These are phyloP conservation scores for Arachnopeziza araneosa DNA, from an alignment of 2,329 filamentous ascomycete genomes.

Conservation along the genomic window DNA sequence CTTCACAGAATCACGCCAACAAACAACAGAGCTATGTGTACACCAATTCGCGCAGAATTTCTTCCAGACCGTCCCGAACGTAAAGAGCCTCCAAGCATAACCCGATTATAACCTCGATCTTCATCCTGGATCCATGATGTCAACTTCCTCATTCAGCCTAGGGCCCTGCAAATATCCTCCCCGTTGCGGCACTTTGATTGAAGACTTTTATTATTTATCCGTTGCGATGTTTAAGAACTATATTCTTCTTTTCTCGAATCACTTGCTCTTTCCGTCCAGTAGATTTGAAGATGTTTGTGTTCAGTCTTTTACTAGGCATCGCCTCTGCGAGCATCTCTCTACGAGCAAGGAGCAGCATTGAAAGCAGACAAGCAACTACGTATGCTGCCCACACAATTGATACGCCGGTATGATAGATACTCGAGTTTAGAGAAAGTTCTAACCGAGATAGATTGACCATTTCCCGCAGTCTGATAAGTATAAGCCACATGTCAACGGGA, in stretches of 20 bases:
- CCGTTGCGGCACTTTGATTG: neutral
- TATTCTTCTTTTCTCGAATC: neutral
- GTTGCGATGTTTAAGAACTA: neutral
- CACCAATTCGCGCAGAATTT: neutral
- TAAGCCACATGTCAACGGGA: constrained; percentile 39
- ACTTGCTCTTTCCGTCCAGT: neutral
- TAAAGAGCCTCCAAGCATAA: neutral
- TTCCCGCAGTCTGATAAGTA: constrained; percentile 38
- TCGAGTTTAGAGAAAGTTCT: neutral
- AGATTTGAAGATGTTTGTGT: neutral
- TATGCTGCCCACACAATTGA: constrained; percentile 19
- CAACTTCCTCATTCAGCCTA: neutral
- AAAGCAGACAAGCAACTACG: neutral
- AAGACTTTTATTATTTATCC: neutral
- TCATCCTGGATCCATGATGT: neutral
- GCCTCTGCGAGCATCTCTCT: neutral
- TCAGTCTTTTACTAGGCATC: neutral
- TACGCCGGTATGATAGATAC: constrained; percentile 13
- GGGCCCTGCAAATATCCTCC: neutral
- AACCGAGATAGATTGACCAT: constrained; percentile 37
- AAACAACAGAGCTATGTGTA: neutral
- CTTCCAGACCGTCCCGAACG: neutral
- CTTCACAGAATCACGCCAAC: too few species aligned
- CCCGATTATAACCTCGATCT: neutral
- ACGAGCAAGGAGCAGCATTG: neutral